These are phyloP conservation scores for Penicillium goetzii DNA, from an alignment of 495 filamentous ascomycete species.

Conservation along the genomic window DNA sequence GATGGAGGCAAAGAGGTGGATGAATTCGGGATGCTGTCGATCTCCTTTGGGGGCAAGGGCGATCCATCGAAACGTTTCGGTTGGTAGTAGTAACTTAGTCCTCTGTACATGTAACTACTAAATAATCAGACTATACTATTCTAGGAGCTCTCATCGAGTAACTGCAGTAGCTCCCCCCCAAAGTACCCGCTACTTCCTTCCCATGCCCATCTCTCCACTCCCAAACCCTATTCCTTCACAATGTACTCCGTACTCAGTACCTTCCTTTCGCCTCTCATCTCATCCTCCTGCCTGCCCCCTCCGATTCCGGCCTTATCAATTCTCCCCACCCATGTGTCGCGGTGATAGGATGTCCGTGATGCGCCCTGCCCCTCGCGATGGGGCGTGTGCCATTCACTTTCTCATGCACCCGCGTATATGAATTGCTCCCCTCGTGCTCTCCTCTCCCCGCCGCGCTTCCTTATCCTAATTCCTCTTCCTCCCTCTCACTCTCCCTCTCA, in stretches of 20 bases:
- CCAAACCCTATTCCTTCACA: background rate
- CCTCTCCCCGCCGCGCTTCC: background rate
- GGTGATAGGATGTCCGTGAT: conserved; percentile 43
- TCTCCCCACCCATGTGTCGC: conserved; percentile 44
- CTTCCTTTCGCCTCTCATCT: conserved; percentile 10
- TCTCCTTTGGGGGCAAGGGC: conserved; percentile 6
- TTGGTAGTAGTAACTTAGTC: background rate
- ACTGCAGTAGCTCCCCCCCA: too few relatives aligned
- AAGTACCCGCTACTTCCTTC: conserved; percentile 9
- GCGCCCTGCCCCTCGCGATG: conserved; percentile 26
- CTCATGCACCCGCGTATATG: conserved; percentile 25
- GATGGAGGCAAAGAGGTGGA: conserved; percentile 2
- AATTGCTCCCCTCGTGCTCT: conserved; percentile 18
- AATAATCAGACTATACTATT: background rate
- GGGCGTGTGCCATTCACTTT: conserved; percentile 14
- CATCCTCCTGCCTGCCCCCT: background rate
- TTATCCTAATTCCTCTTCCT: background rate
- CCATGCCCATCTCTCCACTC: background rate
- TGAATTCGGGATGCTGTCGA: conserved; percentile 11
- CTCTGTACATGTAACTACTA: background rate
- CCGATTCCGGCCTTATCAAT: conserved; percentile 22
- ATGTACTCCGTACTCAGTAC: background rate
- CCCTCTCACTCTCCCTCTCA: background rate
- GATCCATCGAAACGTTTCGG: background rate
- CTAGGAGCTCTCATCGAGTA: background rate